These are phyloP conservation scores for Pythium scleroteichum DNA, from an alignment of 352 stramenopile genomes.

Conservation along the genomic window DNA sequence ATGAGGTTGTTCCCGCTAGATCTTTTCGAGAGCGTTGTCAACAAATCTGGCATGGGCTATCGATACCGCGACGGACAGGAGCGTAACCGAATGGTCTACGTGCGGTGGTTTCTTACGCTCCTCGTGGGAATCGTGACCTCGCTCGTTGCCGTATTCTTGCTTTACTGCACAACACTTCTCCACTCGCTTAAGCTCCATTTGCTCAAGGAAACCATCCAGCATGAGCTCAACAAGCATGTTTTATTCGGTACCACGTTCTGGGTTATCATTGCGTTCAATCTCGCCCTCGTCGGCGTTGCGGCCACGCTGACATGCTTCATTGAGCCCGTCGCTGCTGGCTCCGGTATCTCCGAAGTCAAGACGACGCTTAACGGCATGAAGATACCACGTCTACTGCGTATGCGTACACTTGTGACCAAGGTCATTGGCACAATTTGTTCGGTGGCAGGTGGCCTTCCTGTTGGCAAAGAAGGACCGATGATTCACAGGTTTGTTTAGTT, in stretches of 20 bases:
- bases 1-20: conserved; percentile 34
- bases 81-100: conserved; percentile 76
- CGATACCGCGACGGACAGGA: conserved; percentile 82
- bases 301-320: conserved; percentile 70
- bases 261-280: conserved; percentile 67
- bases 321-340: conserved; percentile 78
- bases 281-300: conserved; percentile 71
- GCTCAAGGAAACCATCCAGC: conserved; percentile 60
- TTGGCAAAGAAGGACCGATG: conserved; percentile 93
- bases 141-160: conserved; percentile 74
- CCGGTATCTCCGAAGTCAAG: conserved; percentile 93
- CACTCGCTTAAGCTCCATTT: conserved; percentile 71
- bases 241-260: conserved; percentile 78
- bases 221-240: conserved; percentile 57
- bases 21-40: conserved; percentile 86
- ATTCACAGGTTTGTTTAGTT: conserved; percentile 79
- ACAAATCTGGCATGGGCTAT: conserved; percentile 84
- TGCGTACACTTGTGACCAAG: conserved; percentile 87
- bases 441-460: conserved; percentile 79
- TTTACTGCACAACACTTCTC: conserved; percentile 77
- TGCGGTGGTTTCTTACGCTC: conserved; percentile 80
- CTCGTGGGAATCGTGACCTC: conserved; percentile 74
- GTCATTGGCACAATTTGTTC: conserved; percentile 86
- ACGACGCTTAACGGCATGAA: conserved; percentile 92
- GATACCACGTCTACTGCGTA: conserved; percentile 71